phyloP scores from a whole-genome alignment of 768 basidiomycete species.

The Lactarius hatsudake region DNA sequence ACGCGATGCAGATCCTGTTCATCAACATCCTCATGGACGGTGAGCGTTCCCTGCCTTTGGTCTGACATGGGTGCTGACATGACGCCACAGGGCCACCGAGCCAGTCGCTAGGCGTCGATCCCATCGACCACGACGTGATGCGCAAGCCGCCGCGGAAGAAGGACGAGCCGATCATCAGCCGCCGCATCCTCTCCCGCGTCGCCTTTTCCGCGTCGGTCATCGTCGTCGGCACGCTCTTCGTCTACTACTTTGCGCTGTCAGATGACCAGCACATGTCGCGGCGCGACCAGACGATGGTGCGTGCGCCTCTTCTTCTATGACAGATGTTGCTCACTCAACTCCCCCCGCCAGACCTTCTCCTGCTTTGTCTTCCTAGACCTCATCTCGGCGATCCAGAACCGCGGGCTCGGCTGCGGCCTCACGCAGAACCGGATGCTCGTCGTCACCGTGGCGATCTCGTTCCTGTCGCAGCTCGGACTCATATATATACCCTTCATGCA shows the following conservation, averaged over 20 bases:
- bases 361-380: slow-evolving; percentile 97
- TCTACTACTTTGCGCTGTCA: slow-evolving; percentile 78
- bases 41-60: slow-evolving; percentile 34
- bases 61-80: not conserved
- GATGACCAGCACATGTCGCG: slow-evolving; percentile 75
- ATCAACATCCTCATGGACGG: slow-evolving; percentile 99
- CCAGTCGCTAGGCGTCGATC: slow-evolving; percentile 95
- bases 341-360: slow-evolving; percentile 77
- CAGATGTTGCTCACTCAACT: no score
- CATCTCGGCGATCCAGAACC: slow-evolving; percentile 91
- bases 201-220: slow-evolving; percentile 93
- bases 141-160: slow-evolving; percentile 88
- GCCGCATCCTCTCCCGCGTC: slow-evolving; percentile 70
- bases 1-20: slow-evolving; percentile 99
- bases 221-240: slow-evolving; percentile 81
- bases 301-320: not conserved
- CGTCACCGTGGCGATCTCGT: slow-evolving; percentile 82
- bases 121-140: slow-evolving; percentile 93
- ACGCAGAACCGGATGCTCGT: slow-evolving; percentile 87
- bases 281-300: slow-evolving; percentile 91
- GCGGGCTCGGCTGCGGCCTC: slow-evolving; percentile 82
- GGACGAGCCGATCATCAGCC: slow-evolving; percentile 83
- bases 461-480: slow-evolving; percentile 77
- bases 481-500: slow-evolving; percentile 93
- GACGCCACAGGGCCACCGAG: slow-evolving; percentile 74